Base-by-base conservation (phyloP, 257 asterid species). In the Penstemon newberryi region DNA sequence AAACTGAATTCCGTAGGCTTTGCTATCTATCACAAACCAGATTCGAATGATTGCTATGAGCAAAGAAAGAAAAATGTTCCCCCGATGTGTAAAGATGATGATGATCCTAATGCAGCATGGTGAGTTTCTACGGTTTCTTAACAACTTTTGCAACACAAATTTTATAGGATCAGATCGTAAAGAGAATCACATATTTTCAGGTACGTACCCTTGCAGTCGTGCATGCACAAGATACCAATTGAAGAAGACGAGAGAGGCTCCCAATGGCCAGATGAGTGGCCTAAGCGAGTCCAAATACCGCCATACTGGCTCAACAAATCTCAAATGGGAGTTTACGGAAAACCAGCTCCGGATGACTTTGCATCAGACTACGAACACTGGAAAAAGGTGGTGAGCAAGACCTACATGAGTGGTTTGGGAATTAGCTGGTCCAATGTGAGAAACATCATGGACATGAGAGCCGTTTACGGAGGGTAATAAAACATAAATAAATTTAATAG, bases 61-160 rank as follows among this genome's bases (percentile, higher is more conserved):
- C 80, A 79, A 66, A 80, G 96, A 73, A 82, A 83, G 77, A 72
- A 65, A 70, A 84, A 77, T 2, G 19, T 19, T 0, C 98, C 98
- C 37, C 90, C 87, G 3, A 77, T 89, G 83, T 91, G 98, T 73
- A 85, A 84, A 77, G 47, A 43, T 9, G 85, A 81, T 5, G 98
- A 91, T 55, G 98, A 89, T 78, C 90, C 98, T 67, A 84, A 86
- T 73, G 98, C 96, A 13, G 88, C 98, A 56, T 91, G 98, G 98
- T 86, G 70, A 73, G 82, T 79, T 66, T 64, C 62, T 38, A 6
- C 49, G 60, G 33, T 19, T 60, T 65, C 60, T 49, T 19, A 50
- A 60, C 33, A 61, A 40, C 33, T 45, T 10, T 63, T 9, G 8
- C 42, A 3, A 41, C 5, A 42, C 13, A 15, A 13, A 56, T 40